Conservation (phyloP, 305 asterid species). For the Withania somnifera region DNA sequence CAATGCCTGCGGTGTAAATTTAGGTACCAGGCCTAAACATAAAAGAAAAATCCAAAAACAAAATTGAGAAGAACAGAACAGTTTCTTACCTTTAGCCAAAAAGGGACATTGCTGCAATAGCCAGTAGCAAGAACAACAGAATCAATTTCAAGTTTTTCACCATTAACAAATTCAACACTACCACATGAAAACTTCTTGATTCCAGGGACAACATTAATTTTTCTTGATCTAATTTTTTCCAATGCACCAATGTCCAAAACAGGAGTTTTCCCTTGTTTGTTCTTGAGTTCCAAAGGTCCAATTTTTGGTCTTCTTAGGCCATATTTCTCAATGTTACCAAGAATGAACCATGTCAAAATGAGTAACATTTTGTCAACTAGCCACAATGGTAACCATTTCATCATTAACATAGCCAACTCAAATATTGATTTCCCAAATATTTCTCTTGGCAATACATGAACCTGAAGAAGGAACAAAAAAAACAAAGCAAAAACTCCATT, state of each 20-base stretch:
- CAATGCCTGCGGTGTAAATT: neutral
- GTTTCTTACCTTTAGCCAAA: slow-evolving; percentile 66
- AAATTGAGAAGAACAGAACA: neutral
- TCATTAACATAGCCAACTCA: slow-evolving; percentile 52
- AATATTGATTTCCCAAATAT: slow-evolving; percentile 61
- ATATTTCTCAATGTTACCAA: slow-evolving; percentile 58
- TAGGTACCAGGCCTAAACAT: neutral
- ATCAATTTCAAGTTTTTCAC: slow-evolving; percentile 38
- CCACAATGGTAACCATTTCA: slow-evolving; percentile 76
- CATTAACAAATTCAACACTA: slow-evolving; percentile 43
- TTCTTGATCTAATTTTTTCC: slow-evolving; percentile 48
- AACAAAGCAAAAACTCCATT: neutral
- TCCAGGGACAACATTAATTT: slow-evolving; percentile 52
- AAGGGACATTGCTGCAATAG: slow-evolving; percentile 85
- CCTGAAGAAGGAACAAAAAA: slow-evolving; percentile 35
- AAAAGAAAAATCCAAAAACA: neutral
- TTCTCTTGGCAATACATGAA: slow-evolving; percentile 85
- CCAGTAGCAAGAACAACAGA: slow-evolving; percentile 81
- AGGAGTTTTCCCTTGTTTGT: slow-evolving; percentile 68
- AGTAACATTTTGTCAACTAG: slow-evolving; percentile 66
- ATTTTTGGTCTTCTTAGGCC: slow-evolving; percentile 54
- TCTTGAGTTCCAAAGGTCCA: slow-evolving; percentile 74
- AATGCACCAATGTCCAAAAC: slow-evolving; percentile 80
- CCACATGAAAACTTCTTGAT: slow-evolving; percentile 38
- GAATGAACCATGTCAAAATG: slow-evolving; percentile 59